A percentile compares a stretch with the other conserved stretches of the same genome.
These are phyloP conservation scores for Colletotrichum sp. DNA, from an alignment of 2,329 filamentous ascomycete species.

Conservation along the genomic window DNA sequence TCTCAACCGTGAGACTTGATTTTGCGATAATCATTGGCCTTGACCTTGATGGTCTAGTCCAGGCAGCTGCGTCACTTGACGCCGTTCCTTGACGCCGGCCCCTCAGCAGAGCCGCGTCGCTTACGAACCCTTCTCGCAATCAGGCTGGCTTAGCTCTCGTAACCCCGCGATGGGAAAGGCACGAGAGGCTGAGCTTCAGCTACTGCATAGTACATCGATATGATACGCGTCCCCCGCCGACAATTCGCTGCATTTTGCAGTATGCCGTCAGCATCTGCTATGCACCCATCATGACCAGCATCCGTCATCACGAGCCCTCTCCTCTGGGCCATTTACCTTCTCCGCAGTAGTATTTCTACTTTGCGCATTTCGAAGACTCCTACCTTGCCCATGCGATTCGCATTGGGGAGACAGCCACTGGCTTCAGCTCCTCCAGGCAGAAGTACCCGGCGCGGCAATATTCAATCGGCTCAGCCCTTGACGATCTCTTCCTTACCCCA, in stretches of 20 bases:
- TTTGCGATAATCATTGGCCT: neutral
- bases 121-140: neutral
- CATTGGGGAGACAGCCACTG: neutral
- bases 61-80: neutral
- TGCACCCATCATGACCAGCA: neutral
- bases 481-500: neutral
- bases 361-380: neutral
- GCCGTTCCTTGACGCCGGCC: neutral
- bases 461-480: neutral
- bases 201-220: neutral
- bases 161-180: neutral
- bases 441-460: neutral
- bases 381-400: neutral
- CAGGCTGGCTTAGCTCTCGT: neutral
- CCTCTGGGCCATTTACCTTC: neutral
- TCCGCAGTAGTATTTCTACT: neutral
- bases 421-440: neutral
- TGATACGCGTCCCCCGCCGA: neutral
- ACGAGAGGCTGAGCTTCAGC: neutral
- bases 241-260: neutral
- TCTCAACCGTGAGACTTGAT: neutral
- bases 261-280: neutral
- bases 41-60: neutral
- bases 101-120: neutral
- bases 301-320: neutral